A percentile compares a stretch with the other conserved stretches of the same genome.
Conservation (phyloP, 106 monocot genomes). For the Alisma plantagoaquatica region DNA sequence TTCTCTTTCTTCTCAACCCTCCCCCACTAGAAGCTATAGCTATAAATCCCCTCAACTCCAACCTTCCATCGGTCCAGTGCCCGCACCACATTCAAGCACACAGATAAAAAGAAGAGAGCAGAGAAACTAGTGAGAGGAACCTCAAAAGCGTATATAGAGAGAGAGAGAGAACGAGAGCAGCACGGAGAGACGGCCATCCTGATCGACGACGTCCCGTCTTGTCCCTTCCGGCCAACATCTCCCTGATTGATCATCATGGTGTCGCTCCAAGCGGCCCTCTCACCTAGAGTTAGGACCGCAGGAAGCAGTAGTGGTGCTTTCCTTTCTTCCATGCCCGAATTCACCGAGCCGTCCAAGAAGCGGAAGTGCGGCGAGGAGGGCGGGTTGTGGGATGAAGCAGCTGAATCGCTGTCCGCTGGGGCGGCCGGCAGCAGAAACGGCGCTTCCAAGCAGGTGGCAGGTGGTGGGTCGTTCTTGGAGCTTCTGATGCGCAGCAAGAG, state of each 20-base stretch:
- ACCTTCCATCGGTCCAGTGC: conserved; percentile 8
- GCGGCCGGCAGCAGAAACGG: not conserved
- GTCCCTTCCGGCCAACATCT: too few relatives aligned
- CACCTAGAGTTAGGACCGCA: conserved; percentile 16
- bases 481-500: not conserved
- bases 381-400: too few relatives aligned
- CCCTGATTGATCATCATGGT: conserved; percentile 16
- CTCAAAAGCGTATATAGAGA: too few relatives aligned
- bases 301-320: too few relatives aligned
- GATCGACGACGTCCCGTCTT: too few relatives aligned
- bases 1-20: not conserved
- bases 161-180: not conserved
- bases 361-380: conserved; percentile 25
- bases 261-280: conserved; percentile 30
- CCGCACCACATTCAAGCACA: not conserved
- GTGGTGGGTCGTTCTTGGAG: too few relatives aligned
- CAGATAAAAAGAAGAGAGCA: not conserved
- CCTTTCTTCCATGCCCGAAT: not conserved
- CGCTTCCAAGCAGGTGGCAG: conserved; percentile 7
- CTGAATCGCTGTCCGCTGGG: too few relatives aligned
- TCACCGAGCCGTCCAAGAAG: conserved; percentile 31
- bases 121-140: not conserved
- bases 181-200: too few relatives aligned
- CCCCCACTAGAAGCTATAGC: too few relatives aligned
- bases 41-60: conserved; percentile 8